Evolutionary conservation across 495 filamentous ascomycete genomes (phyloP).

Genomic region (Aspergillus nidulans): DNA sequence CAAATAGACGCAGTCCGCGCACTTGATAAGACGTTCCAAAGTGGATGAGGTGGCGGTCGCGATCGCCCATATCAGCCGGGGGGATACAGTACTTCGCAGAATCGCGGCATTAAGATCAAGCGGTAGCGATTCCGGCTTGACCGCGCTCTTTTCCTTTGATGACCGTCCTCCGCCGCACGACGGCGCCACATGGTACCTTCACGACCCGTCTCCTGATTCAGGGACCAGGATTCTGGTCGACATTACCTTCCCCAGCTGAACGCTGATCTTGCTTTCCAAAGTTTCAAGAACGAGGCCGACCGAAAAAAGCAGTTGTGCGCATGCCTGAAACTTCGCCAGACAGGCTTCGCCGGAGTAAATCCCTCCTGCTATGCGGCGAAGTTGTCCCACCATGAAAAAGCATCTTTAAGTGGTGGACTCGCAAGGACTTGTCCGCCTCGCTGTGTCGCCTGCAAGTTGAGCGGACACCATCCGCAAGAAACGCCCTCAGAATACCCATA

Average conservation of each 20-base stretch:
- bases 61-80: neutral
- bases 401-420: neutral
- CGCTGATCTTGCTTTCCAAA: conserved; percentile 1
- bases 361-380: neutral
- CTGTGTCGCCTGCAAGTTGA: neutral
- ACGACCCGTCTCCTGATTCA: neutral
- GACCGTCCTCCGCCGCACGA: neutral
- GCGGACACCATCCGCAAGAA: neutral
- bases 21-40: neutral
- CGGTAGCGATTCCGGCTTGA: neutral
- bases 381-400: neutral
- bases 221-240: neutral
- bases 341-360: neutral
- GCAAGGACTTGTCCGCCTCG: neutral
- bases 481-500: neutral
- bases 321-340: neutral
- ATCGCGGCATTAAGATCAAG: conserved; percentile 1
- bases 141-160: neutral
- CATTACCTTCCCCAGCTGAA: neutral
- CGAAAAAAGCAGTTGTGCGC: conserved; percentile 1
- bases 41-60: conserved; percentile 7
- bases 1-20: neutral
- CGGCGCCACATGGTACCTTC: neutral
- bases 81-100: neutral
- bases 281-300: neutral